Evolutionary conservation across 2,329 filamentous ascomycete genomes (phyloP).

Genomic region (Penicillium italicum): DNA sequence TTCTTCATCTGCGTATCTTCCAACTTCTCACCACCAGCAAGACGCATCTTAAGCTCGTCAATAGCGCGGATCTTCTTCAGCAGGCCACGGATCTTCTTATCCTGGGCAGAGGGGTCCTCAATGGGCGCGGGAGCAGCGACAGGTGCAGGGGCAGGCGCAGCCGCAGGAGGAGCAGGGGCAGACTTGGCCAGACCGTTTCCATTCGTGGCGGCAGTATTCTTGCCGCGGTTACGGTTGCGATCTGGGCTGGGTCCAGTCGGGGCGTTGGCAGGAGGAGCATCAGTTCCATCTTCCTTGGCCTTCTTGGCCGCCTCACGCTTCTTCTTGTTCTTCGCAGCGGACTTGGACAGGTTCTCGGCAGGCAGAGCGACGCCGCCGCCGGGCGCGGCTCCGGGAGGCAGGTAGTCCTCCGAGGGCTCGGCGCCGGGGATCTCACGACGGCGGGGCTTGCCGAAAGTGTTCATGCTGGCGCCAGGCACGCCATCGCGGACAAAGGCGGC

Average conservation of each 20-base stretch:
- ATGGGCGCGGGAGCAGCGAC: constrained; percentile 29
- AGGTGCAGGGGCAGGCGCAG: constrained; percentile 20
- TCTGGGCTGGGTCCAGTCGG: constrained; percentile 55
- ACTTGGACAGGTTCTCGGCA: constrained; percentile 72
- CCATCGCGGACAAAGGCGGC: constrained; percentile 83
- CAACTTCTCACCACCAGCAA: constrained; percentile 89
- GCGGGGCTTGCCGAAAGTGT: constrained; percentile 73
- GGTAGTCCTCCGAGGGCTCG: constrained; percentile 62
- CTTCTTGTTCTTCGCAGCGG: constrained; percentile 95
- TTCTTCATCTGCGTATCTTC: constrained; percentile 99
- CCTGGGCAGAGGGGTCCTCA: constrained; percentile 64
- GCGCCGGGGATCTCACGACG: constrained; percentile 84
- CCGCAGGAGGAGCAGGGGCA: constrained; percentile 32
- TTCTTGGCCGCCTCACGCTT: constrained; percentile 94
- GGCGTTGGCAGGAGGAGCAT: constrained; percentile 34
- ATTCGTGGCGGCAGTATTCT: constrained; percentile 32
- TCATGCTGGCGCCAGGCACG: constrained; percentile 58
- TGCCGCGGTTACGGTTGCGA: constrained; percentile 47
- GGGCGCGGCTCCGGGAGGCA: constrained; percentile 66
- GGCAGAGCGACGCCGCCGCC: constrained; percentile 64
- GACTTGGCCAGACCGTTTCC: constrained; percentile 28
- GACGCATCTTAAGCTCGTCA: constrained; percentile 95
- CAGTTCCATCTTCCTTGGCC: constrained; percentile 59
- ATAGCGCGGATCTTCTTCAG: constrained; percentile 98
- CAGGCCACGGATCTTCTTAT: constrained; percentile 90